A percentile compares a stretch with the other conserved stretches of the same genome.
These are phyloP conservation scores for Pseudonitzschia multiseries DNA, from an alignment of 108 stramenopile species.

Conservation along the genomic window DNA sequence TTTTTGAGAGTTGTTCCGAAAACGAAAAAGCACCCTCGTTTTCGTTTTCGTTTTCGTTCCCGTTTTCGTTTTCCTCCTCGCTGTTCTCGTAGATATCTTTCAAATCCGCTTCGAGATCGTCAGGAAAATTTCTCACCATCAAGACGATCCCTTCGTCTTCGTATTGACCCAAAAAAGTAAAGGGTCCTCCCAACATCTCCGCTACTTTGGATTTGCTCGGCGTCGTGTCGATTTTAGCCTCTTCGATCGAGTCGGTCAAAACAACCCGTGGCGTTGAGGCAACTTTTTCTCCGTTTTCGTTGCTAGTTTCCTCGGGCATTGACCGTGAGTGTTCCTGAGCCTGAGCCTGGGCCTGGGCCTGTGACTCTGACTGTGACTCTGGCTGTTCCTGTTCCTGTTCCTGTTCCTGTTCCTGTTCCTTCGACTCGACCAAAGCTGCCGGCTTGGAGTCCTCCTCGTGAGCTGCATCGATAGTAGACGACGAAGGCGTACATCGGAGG, in stretches of 20 bases:
- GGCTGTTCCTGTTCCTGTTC: too few relatives aligned
- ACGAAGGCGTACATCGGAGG: slow-evolving; percentile 26
- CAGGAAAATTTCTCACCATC: slow-evolving; percentile 59
- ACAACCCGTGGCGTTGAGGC: slow-evolving; percentile 16
- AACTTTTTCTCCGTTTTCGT: background rate
- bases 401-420: too few relatives aligned
- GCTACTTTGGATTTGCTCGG: slow-evolving; percentile 66
- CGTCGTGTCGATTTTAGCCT: slow-evolving; percentile 75
- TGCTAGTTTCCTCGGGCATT: slow-evolving; percentile 5
- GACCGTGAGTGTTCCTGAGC: too few relatives aligned
- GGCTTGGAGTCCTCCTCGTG: slow-evolving; percentile 18
- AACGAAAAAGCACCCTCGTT: slow-evolving; percentile 2
- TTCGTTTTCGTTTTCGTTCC: background rate
- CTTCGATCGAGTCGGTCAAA: slow-evolving; percentile 53
- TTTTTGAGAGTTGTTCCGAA: slow-evolving; percentile 12
- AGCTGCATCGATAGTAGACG: slow-evolving; percentile 15
- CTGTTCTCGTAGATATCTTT: slow-evolving; percentile 18
- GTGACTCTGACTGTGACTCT: too few relatives aligned
- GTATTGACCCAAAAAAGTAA: slow-evolving; percentile 87
- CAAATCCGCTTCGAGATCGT: slow-evolving; percentile 26
- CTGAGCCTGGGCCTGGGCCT: too few relatives aligned
- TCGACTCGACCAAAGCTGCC: background rate
- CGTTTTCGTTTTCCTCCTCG: slow-evolving; percentile 1
- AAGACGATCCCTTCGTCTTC: slow-evolving; percentile 81
- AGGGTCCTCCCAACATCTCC: slow-evolving; percentile 58